Conservation (phyloP, 495 filamentous ascomycete species). For the Penicillium steckii region DNA sequence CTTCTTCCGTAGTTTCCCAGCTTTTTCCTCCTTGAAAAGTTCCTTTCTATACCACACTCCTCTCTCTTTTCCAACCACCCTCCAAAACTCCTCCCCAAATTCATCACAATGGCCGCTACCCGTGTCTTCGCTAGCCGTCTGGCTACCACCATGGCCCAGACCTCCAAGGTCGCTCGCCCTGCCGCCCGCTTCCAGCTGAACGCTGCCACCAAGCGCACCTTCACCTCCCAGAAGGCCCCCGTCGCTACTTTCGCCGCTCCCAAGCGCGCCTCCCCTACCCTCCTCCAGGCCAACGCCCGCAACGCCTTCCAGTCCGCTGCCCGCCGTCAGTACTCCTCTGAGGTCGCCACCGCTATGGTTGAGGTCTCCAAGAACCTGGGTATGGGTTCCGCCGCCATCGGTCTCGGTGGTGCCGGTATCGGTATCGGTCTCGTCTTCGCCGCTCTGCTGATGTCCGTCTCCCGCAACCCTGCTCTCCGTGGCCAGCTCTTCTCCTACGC, state of each 20-base stretch:
- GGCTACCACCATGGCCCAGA: conserved; percentile 73
- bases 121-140: conserved; percentile 69
- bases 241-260: conserved; percentile 52
- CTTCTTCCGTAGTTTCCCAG: conserved; percentile 42
- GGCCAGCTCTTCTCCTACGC: conserved; percentile 91
- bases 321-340: conserved; percentile 73
- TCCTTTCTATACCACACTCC: conserved; percentile 24
- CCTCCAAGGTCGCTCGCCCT: conserved; percentile 69
- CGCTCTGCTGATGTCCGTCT: conserved; percentile 76
- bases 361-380: conserved; percentile 85
- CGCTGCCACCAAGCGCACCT: conserved; percentile 67
- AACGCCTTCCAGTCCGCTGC: conserved; percentile 58
- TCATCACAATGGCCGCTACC: conserved; percentile 65
- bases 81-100: conserved; percentile 19
- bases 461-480: conserved; percentile 86
- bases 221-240: conserved; percentile 49
- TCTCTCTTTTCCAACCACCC: conserved; percentile 22
- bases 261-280: conserved; percentile 63
- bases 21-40: conserved; percentile 43
- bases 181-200: conserved; percentile 59
- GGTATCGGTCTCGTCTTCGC: conserved; percentile 92
- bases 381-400: conserved; percentile 83
- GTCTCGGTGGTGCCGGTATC: conserved; percentile 88
- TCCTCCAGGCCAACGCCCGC: conserved; percentile 62
- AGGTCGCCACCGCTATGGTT: conserved; percentile 81